Evolutionary conservation across 768 basidiomycete species (phyloP).

Genomic region (Amanita muscaria): DNA sequence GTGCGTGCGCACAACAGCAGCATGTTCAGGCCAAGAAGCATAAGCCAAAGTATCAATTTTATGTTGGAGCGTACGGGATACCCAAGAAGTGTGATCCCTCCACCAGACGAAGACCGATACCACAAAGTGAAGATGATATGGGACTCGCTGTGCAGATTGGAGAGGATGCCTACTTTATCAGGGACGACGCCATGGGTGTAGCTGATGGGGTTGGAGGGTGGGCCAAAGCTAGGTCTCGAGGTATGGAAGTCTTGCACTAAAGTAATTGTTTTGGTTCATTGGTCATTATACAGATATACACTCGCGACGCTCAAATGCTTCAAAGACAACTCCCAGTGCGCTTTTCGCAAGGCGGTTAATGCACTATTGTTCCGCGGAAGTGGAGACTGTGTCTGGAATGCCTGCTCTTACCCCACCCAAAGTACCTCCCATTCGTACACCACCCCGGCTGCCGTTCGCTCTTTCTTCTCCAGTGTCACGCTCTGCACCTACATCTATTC

Average conservation of each 20-base stretch:
- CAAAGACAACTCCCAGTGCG: slow-evolving; percentile 30
- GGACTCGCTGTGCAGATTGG: slow-evolving; percentile 71
- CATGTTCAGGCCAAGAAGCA: slow-evolving; percentile 19
- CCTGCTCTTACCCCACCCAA: slow-evolving; percentile 12
- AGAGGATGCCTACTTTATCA: slow-evolving; percentile 85
- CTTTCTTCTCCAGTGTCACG: slow-evolving; percentile 11
- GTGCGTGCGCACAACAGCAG: slow-evolving; percentile 19
- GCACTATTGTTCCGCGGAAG: slow-evolving; percentile 72
- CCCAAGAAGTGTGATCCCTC: slow-evolving; percentile 43
- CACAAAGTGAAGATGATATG: slow-evolving; percentile 21
- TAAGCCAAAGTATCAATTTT: slow-evolving; percentile 39
- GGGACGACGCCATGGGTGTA: slow-evolving; percentile 83
- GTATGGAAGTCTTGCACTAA: slow-evolving; percentile 16
- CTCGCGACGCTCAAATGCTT: slow-evolving; percentile 12
- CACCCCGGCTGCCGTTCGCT: slow-evolving; percentile 5
- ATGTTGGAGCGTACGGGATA: slow-evolving; percentile 80
- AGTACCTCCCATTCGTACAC: slow-evolving; percentile 2
- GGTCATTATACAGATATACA: neutral
- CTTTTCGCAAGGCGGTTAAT: slow-evolving; percentile 75
- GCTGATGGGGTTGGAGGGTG: slow-evolving; percentile 96
- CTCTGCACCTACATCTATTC: slow-evolving; percentile 15
- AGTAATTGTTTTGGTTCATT: neutral
- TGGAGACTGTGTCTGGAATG: slow-evolving; percentile 20
- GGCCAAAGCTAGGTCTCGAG: slow-evolving; percentile 37
- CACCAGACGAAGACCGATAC: slow-evolving; percentile 15